Evolutionary conservation across 164 flowering plant genomes (phyloP), one percentile per base, ranked within the genome.

Genomic region (Annona cherimola): DNA sequence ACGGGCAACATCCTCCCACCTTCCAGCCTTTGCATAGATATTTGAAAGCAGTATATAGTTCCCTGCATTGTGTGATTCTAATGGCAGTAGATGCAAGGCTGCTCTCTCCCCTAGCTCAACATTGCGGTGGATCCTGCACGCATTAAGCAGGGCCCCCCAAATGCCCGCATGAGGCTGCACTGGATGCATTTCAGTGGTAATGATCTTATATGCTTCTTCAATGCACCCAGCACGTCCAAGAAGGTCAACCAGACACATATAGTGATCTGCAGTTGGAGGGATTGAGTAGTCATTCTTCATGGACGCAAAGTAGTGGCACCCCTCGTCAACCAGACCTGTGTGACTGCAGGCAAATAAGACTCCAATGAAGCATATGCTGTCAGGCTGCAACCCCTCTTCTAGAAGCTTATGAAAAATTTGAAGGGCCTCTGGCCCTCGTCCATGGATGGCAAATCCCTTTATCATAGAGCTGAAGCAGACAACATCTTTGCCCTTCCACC

Each of bases 321-420:
- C 79, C 55, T 73, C 76, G 16, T 65, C 69, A 16, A 77, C 76
- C 39, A 77, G 55, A 59, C 79, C 79, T 3, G 71, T 66, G 61
- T 77, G 79, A 20, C 79, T 77, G 40, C 79, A 77, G 41, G 79
- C 76, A 60, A 67, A 69, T 61, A 77, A 73, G 9, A 77, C 68
- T 4, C 62, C 74, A 45, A 77, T 70, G 74, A 77, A 73, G 65
- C 79, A 73, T 60, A 73, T 64, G 50, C 73, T 61, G 19, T 76
- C 79, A 6, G 76, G 79, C 42, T 57, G 69, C 50, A 76, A 59
- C 40, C 76, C 76, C 39, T 76, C 69, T 63, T 69, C 66, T 8
- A 9, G 60, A 62, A 72, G 66, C 42, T 73, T 69, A 54, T 61
- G 54, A 46, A 76, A 76, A 46, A 76, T 69, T 60, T 64, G 42